Conservation (phyloP, 2,329 filamentous ascomycete genomes). For the Microsporum audouinii region DNA sequence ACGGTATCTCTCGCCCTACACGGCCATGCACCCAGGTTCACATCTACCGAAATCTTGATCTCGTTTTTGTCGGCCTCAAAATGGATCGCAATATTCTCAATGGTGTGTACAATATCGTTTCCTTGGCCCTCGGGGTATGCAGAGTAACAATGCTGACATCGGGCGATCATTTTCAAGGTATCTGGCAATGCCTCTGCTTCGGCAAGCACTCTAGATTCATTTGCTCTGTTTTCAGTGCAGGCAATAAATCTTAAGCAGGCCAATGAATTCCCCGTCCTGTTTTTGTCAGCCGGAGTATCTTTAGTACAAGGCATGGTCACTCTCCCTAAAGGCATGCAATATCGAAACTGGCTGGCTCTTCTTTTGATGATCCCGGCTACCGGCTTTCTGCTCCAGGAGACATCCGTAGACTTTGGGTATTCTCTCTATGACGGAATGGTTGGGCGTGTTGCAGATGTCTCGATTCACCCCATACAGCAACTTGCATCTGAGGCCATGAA, state of each 20-base stretch:
- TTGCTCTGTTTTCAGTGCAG: not conserved
- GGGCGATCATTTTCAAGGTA: not conserved
- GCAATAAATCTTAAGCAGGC: not conserved
- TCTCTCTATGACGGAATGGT: not conserved
- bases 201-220: conserved; percentile 2
- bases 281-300: not conserved
- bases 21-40: not conserved
- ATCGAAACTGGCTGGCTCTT: not conserved
- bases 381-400: not conserved
- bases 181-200: not conserved
- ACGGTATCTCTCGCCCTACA: not conserved
- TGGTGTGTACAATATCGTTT: not conserved
- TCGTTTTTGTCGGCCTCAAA: not conserved
- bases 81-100: not conserved
- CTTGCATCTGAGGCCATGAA: not conserved
- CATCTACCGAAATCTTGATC: not conserved
- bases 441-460: not conserved
- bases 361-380: not conserved
- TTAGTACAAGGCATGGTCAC: not conserved
- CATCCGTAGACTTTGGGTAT: not conserved
- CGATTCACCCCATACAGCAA: conserved; percentile 1
- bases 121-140: not conserved
- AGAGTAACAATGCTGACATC: not conserved
- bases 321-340: not conserved
- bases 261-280: not conserved